Conservation (phyloP, 768 basidiomycete genomes). For the Polyporus arcularius region DNA sequence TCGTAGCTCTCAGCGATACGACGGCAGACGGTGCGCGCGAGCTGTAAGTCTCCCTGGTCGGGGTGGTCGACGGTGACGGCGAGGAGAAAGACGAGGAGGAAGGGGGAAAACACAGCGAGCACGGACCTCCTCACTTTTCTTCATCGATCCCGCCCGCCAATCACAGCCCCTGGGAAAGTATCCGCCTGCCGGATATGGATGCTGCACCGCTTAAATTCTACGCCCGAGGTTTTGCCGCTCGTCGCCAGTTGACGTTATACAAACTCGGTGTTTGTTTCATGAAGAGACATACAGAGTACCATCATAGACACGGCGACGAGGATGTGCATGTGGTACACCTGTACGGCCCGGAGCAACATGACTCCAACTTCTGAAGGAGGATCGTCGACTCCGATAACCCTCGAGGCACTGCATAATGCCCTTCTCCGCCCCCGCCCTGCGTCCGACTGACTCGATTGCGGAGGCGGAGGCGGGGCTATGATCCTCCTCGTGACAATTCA, state of each 20-base stretch:
- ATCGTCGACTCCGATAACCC: neutral
- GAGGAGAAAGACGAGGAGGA: neutral
- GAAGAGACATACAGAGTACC: too few relatives aligned
- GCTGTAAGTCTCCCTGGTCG: slow-evolving; percentile 9
- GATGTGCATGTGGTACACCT: too few relatives aligned
- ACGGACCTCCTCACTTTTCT: slow-evolving; percentile 10
- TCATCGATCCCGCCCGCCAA: slow-evolving; percentile 20
- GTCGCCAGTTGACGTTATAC: too few relatives aligned
- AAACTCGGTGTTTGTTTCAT: too few relatives aligned
- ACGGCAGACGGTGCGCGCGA: slow-evolving; percentile 24
- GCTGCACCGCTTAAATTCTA: neutral
- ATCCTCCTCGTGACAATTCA: too few relatives aligned
- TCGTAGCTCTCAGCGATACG: slow-evolving; percentile 33
- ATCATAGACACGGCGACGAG: too few relatives aligned
- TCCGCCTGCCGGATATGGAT: slow-evolving; percentile 1
- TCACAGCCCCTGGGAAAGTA: slow-evolving; percentile 11
- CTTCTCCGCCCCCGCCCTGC: neutral
- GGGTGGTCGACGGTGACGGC: slow-evolving; percentile 2
- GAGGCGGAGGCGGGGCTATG: too few relatives aligned
- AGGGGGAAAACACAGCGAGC: neutral
- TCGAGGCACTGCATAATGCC: neutral
- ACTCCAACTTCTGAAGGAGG: too few relatives aligned
- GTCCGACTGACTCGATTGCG: too few relatives aligned
- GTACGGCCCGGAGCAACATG: too few relatives aligned
- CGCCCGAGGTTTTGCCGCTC: slow-evolving; percentile 9